Evolutionary conservation across 1,284 basidiomycete genomes (phyloP).

Genomic region (Leccinum griseonigrum): DNA sequence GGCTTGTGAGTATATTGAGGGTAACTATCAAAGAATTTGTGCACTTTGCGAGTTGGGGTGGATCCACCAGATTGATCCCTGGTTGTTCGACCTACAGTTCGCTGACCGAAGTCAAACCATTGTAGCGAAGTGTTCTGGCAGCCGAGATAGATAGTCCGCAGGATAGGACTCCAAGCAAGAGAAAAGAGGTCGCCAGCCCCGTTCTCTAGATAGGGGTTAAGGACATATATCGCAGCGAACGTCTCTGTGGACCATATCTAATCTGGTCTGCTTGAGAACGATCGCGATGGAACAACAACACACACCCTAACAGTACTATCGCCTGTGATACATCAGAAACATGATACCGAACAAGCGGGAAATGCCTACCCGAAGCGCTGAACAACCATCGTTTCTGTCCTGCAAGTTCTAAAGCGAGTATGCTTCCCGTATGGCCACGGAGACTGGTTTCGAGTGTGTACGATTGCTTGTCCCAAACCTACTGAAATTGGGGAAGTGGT

Average conservation of each 20-base stretch:
- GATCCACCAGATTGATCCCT: conserved; percentile 42
- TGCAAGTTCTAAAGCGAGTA: conserved; percentile 80
- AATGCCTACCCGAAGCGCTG: conserved; percentile 69
- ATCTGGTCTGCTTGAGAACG: conserved; percentile 7
- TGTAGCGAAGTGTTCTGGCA: conserved; percentile 90
- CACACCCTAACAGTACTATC: conserved; percentile 82
- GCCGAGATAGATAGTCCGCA: conserved; percentile 81
- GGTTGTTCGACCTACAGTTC: conserved; percentile 8
- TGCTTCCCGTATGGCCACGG: conserved; percentile 83
- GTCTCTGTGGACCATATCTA: conserved; percentile 85
- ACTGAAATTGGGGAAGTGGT: conserved; percentile 5
- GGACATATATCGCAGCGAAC: conserved; percentile 70
- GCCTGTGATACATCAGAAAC: conserved; percentile 42
- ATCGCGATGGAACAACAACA: neutral
- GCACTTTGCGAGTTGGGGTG: conserved; percentile 54
- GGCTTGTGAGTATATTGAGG: conserved; percentile 65
- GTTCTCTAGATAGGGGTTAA: conserved; percentile 83
- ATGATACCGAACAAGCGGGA: conserved; percentile 1
- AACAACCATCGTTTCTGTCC: conserved; percentile 81
- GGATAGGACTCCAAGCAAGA: conserved; percentile 72
- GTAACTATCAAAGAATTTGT: conserved; percentile 84
- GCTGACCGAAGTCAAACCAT: conserved; percentile 68
- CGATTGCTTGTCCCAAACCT: conserved; percentile 83
- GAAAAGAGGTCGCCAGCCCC: conserved; percentile 90
- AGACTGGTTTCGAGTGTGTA: conserved; percentile 71